Evolutionary conservation across 345 rosid species (phyloP).

Genomic region (Arabis hirsuta): DNA sequence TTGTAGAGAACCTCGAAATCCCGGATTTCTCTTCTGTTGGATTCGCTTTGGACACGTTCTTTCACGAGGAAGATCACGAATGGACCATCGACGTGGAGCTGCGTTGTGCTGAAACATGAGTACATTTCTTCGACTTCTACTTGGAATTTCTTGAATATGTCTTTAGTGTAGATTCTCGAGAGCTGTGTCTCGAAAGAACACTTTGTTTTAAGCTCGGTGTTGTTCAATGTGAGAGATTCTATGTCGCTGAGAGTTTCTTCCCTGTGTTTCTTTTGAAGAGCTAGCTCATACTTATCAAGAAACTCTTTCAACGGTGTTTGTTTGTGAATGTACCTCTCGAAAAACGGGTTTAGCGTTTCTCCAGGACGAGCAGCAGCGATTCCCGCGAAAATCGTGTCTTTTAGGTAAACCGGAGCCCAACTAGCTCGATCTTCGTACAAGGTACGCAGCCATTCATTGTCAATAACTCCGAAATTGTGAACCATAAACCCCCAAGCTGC

Average conservation of each 20-base stretch:
- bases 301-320: conserved; percentile 90
- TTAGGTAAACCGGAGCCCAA: conserved; percentile 87
- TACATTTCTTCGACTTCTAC: conserved; percentile 85
- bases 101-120: conserved; percentile 81
- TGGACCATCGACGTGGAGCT: conserved; percentile 68
- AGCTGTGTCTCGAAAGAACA: conserved; percentile 84
- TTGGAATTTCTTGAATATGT: conserved; percentile 76
- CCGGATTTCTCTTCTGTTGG: conserved; percentile 59
- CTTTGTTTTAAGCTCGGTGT: conserved; percentile 56
- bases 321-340: conserved; percentile 68
- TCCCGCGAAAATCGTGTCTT: conserved; percentile 77
- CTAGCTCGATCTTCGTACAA: conserved; percentile 70
- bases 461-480: conserved; percentile 59
- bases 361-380: conserved; percentile 56
- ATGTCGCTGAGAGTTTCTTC: conserved; percentile 70
- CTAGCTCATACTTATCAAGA: conserved; percentile 80
- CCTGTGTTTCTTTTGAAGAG: conserved; percentile 70
- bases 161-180: conserved; percentile 66
- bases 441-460: conserved; percentile 69
- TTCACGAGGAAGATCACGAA: conserved; percentile 70
- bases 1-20: conserved; percentile 80
- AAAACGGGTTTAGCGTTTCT: conserved; percentile 58
- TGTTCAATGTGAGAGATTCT: conserved; percentile 60
- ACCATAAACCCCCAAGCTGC: conserved; percentile 71
- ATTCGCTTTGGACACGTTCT: conserved; percentile 67